phyloP scores from a whole-genome alignment of 2,329 filamentous ascomycete genomes.

The Diaporthe citrichinensis region DNA sequence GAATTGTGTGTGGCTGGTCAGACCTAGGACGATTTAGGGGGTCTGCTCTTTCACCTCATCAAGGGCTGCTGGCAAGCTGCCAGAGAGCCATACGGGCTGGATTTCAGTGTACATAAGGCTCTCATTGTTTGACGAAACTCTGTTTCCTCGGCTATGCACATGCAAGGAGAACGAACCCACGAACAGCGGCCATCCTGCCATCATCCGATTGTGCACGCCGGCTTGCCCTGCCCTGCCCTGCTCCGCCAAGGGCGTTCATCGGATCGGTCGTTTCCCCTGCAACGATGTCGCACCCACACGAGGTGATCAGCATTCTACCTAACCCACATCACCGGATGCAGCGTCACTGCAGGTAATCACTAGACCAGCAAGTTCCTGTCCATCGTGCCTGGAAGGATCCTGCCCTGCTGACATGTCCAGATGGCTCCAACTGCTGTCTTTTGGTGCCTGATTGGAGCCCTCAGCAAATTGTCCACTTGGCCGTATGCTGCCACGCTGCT shows the following conservation, averaged over 20 bases:
- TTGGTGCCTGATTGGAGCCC: conserved; percentile 30
- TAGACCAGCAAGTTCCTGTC: conserved; percentile 22
- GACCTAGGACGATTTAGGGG: neutral
- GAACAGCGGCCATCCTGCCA: conserved; percentile 7
- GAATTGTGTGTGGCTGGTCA: conserved; percentile 19
- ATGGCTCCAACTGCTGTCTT: neutral
- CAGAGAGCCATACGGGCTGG: neutral
- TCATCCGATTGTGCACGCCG: conserved; percentile 5
- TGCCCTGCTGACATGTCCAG: conserved; percentile 27
- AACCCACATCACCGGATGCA: conserved; percentile 31
- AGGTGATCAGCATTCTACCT: conserved; percentile 21
- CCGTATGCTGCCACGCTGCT: neutral
- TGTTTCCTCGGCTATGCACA: conserved; percentile 26
- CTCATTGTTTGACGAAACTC: neutral
- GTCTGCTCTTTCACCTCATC: neutral
- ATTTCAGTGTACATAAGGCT: neutral
- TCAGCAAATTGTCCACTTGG: conserved; percentile 20
- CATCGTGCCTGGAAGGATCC: conserved; percentile 32
- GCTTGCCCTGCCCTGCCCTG: neutral
- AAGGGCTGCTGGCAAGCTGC: neutral
- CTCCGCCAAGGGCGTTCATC: conserved; percentile 29
- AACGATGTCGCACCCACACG: conserved; percentile 24
- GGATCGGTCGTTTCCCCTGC: conserved; percentile 28
- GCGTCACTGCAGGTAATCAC: conserved; percentile 31
- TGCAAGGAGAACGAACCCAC: conserved; percentile 17